These are phyloP conservation scores for Sporothrix pallida DNA, from an alignment of 2,329 filamentous ascomycete species.

Conservation along the genomic window DNA sequence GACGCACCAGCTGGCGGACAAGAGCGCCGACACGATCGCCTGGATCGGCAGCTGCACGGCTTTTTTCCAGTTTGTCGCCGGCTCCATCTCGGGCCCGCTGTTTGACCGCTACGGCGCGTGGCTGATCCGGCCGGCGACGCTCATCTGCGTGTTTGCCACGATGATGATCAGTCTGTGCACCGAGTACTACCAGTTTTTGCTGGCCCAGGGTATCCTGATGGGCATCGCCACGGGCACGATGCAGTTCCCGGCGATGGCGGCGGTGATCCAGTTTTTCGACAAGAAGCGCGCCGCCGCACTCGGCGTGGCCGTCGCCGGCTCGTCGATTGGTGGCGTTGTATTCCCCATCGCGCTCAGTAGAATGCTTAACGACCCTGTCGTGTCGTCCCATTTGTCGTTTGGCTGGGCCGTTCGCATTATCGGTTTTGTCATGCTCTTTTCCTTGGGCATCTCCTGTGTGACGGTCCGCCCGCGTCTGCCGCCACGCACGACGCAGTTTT, in stretches of 20 bases:
- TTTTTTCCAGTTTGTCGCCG: constrained; percentile 44
- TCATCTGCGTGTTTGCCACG: constrained; percentile 53
- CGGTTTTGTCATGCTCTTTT: constrained; percentile 51
- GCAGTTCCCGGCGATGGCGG: constrained; percentile 47
- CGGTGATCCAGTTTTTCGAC: constrained; percentile 49
- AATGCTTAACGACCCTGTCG: constrained; percentile 53
- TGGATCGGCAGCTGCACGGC: constrained; percentile 51
- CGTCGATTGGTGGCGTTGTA: constrained; percentile 53
- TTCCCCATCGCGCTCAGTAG: constrained; percentile 60
- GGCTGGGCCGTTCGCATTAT: constrained; percentile 49
- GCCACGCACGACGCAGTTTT: constrained; percentile 41
- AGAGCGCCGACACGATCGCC: constrained; percentile 45
- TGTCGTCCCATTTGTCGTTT: constrained; percentile 38
- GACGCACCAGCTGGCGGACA: constrained; percentile 43
- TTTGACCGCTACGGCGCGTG: constrained; percentile 49
- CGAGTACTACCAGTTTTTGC: constrained; percentile 51
- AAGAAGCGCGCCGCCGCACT: constrained; percentile 48
- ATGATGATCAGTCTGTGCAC: constrained; percentile 50
- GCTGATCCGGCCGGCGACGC: constrained; percentile 59
- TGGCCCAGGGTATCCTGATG: constrained; percentile 49
- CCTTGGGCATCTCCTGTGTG: constrained; percentile 47
- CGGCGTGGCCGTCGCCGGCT: constrained; percentile 48
- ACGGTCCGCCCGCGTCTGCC: constrained; percentile 55
- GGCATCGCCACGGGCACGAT: constrained; percentile 46
- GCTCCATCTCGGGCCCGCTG: constrained; percentile 44